Base-by-base conservation (phyloP, 108 stramenopile genomes). In the Cyclotella baltica region DNA sequence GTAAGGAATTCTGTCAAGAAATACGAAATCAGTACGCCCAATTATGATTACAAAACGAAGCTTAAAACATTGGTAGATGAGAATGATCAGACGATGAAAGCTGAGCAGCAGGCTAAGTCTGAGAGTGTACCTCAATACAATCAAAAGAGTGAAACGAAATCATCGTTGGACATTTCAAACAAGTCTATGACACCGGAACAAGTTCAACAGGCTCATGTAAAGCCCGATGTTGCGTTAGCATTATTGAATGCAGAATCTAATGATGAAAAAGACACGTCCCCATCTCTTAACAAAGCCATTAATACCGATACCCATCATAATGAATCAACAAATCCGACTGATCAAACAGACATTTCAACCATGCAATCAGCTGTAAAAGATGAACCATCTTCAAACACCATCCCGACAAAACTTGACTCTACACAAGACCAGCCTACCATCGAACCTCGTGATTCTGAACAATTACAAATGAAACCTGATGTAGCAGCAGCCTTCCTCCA, bases 391-490 rank as follows among this genome's bases (percentile, higher is more conserved):
- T 72, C 66, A 68, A 20, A 37, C 20, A 18, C 64, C 25, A 68
- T 36, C n/a, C 33, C 37, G 70, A 22, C 65, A 67, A 67, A 23
- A 23, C 19, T 23, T 28, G 66, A n/a, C n/a, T 31, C 27, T 18
- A 11, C 29, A 16, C 62, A 51, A 47, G 50, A 69, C 29, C 67
- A 67, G 22, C 36, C 3, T 10, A 35, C 40, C 25, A 34, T 75
- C 29, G 64, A 51, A 15, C 73, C 78, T 27, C 16, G 28, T 23
- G 52, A 66, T 46, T 73, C 72, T 2, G 64, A 65, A 58, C 20
- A 65, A 55, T 73, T 79, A 23, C 72, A 48, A 5, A 79, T 79
- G 72, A 79, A 75, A 30, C 73, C 78, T 16, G 67, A 79, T 59
- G 52, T 68, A 15, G 73, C 73, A 30, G 72, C 72, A 16, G 62